Conservation (phyloP, 306 rosid genomes). For the Vicia villosa region DNA sequence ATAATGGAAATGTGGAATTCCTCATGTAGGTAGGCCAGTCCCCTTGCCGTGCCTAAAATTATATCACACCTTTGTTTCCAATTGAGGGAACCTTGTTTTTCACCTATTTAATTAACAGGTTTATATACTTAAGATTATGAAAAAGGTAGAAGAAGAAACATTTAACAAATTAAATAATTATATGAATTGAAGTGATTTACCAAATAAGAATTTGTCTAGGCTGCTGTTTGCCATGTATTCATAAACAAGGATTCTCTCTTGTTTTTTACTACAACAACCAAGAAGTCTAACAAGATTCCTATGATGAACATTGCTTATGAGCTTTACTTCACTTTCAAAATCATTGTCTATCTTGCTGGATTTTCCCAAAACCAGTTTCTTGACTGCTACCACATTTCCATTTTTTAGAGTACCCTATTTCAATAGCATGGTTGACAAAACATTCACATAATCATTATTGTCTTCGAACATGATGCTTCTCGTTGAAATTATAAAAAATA, state of each 20-base stretch:
- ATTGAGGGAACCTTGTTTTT: conserved; percentile 50
- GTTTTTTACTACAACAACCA: conserved; percentile 65
- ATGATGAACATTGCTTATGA: conserved; percentile 75
- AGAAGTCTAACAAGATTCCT: conserved; percentile 69
- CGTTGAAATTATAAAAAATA: not conserved
- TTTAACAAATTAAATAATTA: not conserved
- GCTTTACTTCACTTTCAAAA: conserved; percentile 68
- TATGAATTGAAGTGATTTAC: conserved; percentile 30
- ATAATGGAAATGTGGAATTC: conserved; percentile 69
- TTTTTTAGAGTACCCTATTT: conserved; percentile 63
- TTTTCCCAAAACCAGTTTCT: conserved; percentile 53
- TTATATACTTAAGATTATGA: not conserved
- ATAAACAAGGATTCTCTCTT: conserved; percentile 62
- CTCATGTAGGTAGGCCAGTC: conserved; percentile 70
- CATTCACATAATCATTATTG: not conserved
- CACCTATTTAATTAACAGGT: conserved; percentile 36
- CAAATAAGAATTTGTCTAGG: conserved; percentile 66
- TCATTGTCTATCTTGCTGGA: conserved; percentile 49
- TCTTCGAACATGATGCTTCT: not conserved
- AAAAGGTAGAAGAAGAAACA: not conserved
- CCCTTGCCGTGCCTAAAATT: conserved; percentile 63
- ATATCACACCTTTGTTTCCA: conserved; percentile 63
- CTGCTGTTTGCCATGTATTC: conserved; percentile 71
- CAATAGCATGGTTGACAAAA: not conserved
- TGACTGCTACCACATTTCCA: conserved; percentile 66